Percentiles rank a stretch among this genome's conserved stretches.
These are phyloP conservation scores for Septoria petroselini DNA, from an alignment of 2,329 filamentous ascomycete genomes.

Conservation along the genomic window DNA sequence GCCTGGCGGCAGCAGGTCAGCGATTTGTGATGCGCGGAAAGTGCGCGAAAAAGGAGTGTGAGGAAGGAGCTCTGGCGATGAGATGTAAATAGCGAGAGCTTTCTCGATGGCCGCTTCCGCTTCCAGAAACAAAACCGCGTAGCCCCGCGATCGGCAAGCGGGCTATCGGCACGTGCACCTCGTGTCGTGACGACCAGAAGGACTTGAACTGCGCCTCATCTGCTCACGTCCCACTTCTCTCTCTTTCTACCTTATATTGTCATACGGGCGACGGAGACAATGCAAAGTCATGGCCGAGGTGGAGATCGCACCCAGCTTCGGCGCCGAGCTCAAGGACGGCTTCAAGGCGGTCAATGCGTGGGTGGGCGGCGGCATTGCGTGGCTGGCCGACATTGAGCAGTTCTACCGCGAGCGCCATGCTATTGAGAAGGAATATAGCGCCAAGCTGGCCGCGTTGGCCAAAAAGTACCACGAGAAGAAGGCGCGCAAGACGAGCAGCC, in stretches of 20 bases:
- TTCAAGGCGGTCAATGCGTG: constrained; percentile 94
- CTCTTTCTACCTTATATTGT: no score
- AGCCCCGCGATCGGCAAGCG: no score
- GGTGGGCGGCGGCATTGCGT: constrained; percentile 82
- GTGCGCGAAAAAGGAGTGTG: no score
- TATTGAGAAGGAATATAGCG: constrained; percentile 95
- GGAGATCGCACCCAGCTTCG: constrained; percentile 81
- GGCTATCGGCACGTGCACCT: no score
- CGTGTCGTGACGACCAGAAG: no score
- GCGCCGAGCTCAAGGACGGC: constrained; percentile 94
- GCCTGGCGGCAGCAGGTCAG: no score
- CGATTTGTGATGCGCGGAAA: no score
- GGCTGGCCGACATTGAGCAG: constrained; percentile 94
- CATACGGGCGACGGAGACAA: no score
- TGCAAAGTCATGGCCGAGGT: constrained; percentile 68
- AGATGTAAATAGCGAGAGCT: no score
- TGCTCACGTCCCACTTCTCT: no score
- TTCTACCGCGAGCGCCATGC: constrained; percentile 93
- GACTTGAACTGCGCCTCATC: neutral
- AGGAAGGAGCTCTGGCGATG: neutral
- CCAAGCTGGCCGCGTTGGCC: constrained; percentile 79
- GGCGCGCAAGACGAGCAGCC: constrained; percentile 75
- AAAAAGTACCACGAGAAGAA: constrained; percentile 99
- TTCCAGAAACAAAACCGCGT: neutral
- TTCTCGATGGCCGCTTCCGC: neutral